A percentile compares a stretch with the other conserved stretches of the same genome.
Conservation (phyloP, 75 land plant genomes). For the Picea glauca region DNA sequence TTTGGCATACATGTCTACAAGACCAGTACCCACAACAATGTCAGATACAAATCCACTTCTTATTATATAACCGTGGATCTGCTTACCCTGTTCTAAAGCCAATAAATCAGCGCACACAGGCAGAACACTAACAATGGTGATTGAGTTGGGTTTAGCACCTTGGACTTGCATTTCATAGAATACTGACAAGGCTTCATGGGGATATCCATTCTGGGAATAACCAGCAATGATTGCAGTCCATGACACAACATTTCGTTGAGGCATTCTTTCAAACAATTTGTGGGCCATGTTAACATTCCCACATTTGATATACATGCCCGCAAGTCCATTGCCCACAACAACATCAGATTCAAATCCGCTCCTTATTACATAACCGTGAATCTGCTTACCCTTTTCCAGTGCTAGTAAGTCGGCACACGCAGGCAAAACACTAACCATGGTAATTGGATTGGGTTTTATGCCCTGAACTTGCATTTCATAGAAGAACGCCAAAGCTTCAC, state of each 20-base stretch:
- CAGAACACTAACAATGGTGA: slow-evolving; percentile 40
- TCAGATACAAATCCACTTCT: slow-evolving; percentile 31
- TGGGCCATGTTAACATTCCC: slow-evolving; percentile 9
- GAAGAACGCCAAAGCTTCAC: slow-evolving; percentile 16
- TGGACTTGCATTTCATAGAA: slow-evolving; percentile 34
- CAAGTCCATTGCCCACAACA: slow-evolving; percentile 10
- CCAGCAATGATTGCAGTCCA: slow-evolving; percentile 60
- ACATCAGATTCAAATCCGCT: slow-evolving; percentile 2
- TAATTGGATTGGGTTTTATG: background rate
- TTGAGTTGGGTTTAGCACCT: slow-evolving; percentile 18
- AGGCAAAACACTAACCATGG: slow-evolving; percentile 9
- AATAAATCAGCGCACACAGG: slow-evolving; percentile 38
- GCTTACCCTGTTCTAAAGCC: slow-evolving; percentile 21
- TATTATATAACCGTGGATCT: slow-evolving; percentile 34
- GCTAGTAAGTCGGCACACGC: slow-evolving; percentile 15
- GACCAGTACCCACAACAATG: slow-evolving; percentile 45
- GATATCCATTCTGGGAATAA: slow-evolving; percentile 24
- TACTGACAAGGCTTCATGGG: slow-evolving; percentile 27
- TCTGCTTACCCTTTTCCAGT: slow-evolving; percentile 4
- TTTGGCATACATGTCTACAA: slow-evolving; percentile 48
- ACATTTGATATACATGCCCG: slow-evolving; percentile 19
- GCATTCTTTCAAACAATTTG: slow-evolving; percentile 11
- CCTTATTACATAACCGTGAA: slow-evolving; percentile 13
- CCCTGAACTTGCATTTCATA: slow-evolving; percentile 8
- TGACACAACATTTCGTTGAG: slow-evolving; percentile 17